Conservation (phyloP, 2,329 filamentous ascomycete species). For the Zymoseptoria brevis region DNA sequence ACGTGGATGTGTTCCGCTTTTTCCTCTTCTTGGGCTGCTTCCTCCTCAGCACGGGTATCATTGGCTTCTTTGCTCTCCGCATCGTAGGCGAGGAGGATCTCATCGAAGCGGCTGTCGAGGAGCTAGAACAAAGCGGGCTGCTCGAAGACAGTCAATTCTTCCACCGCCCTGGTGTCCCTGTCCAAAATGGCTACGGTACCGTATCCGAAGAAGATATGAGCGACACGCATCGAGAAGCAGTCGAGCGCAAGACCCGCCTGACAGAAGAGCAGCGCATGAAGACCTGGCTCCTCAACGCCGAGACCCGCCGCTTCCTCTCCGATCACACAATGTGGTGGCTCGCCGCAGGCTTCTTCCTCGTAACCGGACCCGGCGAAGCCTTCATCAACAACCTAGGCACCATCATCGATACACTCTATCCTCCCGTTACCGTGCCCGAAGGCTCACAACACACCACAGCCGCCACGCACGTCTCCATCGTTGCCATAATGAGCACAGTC, state of each 20-base stretch:
- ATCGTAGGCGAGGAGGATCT: conserved; percentile 79
- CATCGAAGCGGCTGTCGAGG: conserved; percentile 83
- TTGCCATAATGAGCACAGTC: conserved; percentile 83
- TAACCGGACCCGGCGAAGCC: conserved; percentile 90
- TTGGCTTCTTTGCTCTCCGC: conserved; percentile 66
- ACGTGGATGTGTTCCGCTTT: conserved; percentile 70
- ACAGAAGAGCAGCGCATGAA: conserved; percentile 64
- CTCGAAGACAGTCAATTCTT: conserved; percentile 70
- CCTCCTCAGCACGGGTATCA: conserved; percentile 60
- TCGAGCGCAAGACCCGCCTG: conserved; percentile 39
- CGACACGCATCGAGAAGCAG: conserved; percentile 37
- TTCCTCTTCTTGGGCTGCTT: conserved; percentile 76
- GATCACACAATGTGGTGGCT: conserved; percentile 97
- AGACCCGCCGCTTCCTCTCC: conserved; percentile 74
- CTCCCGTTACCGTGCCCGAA: conserved; percentile 47
- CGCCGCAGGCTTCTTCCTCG: conserved; percentile 81
- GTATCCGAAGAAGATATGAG: conserved; percentile 41
- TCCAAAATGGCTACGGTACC: conserved; percentile 53
- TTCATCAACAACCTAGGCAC: conserved; percentile 97
- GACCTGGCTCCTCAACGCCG: conserved; percentile 82
- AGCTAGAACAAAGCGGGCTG: conserved; percentile 81
- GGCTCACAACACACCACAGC: conserved; percentile 53
- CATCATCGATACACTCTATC: conserved; percentile 77
- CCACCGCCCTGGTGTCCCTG: conserved; percentile 38
- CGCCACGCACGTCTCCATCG: conserved; percentile 85